phyloP scores from a whole-genome alignment of 2,329 filamentous ascomycete species.

The Septoria linicola region DNA sequence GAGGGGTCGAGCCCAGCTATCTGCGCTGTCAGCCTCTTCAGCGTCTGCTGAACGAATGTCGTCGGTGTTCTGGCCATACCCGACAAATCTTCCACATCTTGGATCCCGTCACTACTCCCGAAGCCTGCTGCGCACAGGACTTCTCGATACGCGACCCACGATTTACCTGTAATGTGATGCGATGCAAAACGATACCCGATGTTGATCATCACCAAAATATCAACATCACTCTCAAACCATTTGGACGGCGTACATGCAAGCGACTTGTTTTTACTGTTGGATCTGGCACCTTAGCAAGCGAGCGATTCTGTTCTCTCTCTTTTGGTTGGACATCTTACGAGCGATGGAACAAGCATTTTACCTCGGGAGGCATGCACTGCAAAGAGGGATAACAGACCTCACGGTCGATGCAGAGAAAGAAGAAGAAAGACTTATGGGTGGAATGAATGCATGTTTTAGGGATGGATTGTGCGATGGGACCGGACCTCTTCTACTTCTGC shows the following conservation, averaged over 20 bases:
- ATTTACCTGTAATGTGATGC: constrained; percentile 36
- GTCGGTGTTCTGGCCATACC: constrained; percentile 45
- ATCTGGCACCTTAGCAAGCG: constrained; percentile 24
- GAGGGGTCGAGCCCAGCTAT: constrained; percentile 58
- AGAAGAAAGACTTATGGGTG: constrained; percentile 12
- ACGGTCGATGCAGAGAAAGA: constrained; percentile 16
- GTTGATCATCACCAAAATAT: constrained; percentile 43
- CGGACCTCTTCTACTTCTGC: constrained; percentile 15
- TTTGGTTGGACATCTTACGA: constrained; percentile 9
- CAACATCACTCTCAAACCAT: constrained; percentile 46
- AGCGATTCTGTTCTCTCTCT: constrained; percentile 22
- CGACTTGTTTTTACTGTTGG: constrained; percentile 33
- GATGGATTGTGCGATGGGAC: constrained; percentile 12
- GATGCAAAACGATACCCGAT: constrained; percentile 41
- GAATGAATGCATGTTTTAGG: constrained; percentile 16
- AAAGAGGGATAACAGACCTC: constrained; percentile 20
- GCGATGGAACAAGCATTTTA: constrained; percentile 18
- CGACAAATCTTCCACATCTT: constrained; percentile 35
- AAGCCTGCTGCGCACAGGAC: constrained; percentile 43
- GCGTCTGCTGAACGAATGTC: constrained; percentile 27
- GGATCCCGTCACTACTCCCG: constrained; percentile 24
- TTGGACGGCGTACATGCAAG: constrained; percentile 53
- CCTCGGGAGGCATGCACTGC: constrained; percentile 21
- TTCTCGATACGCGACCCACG: constrained; percentile 45
- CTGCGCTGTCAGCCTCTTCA: constrained; percentile 30